Conservation (phyloP, 2,329 filamentous ascomycete genomes). For the Tolypocladium pustulatum region DNA sequence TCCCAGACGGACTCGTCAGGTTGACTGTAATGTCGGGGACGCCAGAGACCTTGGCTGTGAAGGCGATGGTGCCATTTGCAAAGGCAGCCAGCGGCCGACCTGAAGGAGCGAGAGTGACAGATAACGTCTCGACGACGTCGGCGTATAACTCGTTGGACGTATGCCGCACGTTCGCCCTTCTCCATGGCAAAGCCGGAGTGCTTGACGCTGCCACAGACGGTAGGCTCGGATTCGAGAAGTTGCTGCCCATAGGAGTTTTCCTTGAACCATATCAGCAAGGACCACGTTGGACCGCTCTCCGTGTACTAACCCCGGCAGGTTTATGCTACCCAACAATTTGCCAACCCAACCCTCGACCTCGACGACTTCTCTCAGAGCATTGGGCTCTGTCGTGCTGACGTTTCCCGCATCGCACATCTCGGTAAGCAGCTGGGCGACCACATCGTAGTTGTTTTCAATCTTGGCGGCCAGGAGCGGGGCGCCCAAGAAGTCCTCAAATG, state of each 20-base stretch:
- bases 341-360: conserved; percentile 87
- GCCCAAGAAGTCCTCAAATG: conserved; percentile 87
- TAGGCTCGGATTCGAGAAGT: conserved; percentile 26
- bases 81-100: conserved; percentile 79
- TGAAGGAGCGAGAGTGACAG: conserved; percentile 81
- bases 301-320: conserved; percentile 55
- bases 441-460: conserved; percentile 84
- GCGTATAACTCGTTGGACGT: conserved; percentile 97
- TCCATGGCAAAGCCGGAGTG: conserved; percentile 65
- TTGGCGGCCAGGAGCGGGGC: conserved; percentile 76
- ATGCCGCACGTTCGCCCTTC: conserved; percentile 82
- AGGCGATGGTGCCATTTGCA: conserved; percentile 85
- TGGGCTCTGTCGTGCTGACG: conserved; percentile 85
- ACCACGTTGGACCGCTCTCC: background rate
- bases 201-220: conserved; percentile 33
- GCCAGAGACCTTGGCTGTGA: conserved; percentile 90
- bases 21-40: conserved; percentile 81
- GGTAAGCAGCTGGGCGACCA: conserved; percentile 81
- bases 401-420: conserved; percentile 95
- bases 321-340: conserved; percentile 80
- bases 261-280: conserved; percentile 14
- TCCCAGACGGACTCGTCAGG: conserved; percentile 72
- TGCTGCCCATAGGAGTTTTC: conserved; percentile 27
- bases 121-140: conserved; percentile 83
- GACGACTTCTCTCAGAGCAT: conserved; percentile 81